A percentile compares a stretch with the other conserved stretches of the same genome.
phyloP scores from a whole-genome alignment of 192 early-diverging fungal species.

The Rhizoclosmatium sp. region DNA sequence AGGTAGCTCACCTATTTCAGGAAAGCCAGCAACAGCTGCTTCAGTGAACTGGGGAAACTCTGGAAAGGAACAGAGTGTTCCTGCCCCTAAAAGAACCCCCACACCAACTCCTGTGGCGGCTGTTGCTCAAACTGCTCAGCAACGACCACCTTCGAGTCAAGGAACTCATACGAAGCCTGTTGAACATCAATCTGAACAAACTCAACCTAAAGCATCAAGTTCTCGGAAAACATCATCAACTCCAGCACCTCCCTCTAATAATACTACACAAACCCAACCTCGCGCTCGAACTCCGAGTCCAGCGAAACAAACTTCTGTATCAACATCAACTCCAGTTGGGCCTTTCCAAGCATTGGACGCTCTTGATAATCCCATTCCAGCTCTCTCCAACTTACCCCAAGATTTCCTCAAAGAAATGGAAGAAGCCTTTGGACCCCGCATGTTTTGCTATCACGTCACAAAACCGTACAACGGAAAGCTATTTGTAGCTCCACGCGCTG shows the following conservation, averaged over 20 bases:
- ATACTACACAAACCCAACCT: background rate
- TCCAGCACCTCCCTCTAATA: background rate
- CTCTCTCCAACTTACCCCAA: constrained; percentile 20
- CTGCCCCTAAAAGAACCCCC: background rate
- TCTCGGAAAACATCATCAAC: background rate
- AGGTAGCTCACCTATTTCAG: background rate
- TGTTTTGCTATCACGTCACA: constrained; percentile 26
- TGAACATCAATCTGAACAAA: background rate
- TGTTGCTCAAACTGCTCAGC: background rate
- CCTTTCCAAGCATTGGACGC: constrained; percentile 29
- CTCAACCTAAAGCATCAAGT: background rate
- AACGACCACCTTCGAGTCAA: background rate
- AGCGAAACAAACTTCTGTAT: background rate
- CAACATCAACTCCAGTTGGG: background rate
- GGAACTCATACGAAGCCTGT: background rate
- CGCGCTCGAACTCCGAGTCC: background rate
- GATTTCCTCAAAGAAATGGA: constrained; percentile 23
- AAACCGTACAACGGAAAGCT: constrained; percentile 1
- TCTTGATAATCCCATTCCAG: constrained; percentile 14
- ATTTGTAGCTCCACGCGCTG: constrained; percentile 23
- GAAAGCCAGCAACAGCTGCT: constrained; percentile 22
- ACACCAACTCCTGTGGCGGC: background rate
- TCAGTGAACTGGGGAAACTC: constrained; percentile 21
- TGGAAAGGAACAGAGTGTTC: constrained; percentile 1
- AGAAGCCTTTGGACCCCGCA: constrained; percentile 11